phyloP scores from a whole-genome alignment of 2,329 filamentous ascomycete genomes.

The Cercospora brassicicola region DNA sequence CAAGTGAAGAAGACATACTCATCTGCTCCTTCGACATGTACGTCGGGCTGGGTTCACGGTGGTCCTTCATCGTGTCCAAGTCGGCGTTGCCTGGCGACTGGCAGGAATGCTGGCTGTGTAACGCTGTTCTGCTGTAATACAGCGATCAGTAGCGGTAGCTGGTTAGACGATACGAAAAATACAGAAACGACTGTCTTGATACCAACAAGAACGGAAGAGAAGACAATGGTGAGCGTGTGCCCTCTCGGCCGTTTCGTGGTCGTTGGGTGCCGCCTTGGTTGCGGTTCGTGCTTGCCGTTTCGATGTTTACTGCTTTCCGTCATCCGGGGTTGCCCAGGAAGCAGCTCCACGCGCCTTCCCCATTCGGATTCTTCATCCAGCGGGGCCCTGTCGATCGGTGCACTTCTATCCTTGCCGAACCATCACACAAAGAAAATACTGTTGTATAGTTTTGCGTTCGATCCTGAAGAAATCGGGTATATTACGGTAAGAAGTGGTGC shows the following conservation, averaged over 20 bases:
- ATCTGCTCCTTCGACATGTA: slow-evolving; percentile 37
- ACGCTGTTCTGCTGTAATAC: not conserved
- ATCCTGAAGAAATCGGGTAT: not conserved
- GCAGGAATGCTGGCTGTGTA: slow-evolving; percentile 6
- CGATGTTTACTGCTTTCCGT: not conserved
- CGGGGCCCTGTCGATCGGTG: not conserved
- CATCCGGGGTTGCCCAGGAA: slow-evolving; percentile 1
- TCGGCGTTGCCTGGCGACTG: not conserved
- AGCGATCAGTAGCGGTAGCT: not conserved
- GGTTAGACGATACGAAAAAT: not conserved
- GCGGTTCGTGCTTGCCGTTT: not conserved
- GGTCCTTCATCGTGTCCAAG: slow-evolving; percentile 10
- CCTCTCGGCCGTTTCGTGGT: not conserved
- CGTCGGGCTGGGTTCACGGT: slow-evolving; percentile 26
- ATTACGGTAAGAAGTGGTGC: not conserved
- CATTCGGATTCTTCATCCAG: not conserved
- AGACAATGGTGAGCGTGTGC: not conserved
- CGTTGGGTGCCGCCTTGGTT: not conserved
- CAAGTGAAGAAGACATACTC: slow-evolving; percentile 27
- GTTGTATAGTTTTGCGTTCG: not conserved
- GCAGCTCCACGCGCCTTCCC: not conserved
- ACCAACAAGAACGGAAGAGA: not conserved
- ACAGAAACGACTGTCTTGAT: not conserved
- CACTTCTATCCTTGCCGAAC: not conserved
- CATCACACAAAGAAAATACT: not conserved